Base-by-base conservation (phyloP, 345 rosid genomes). In the Moricandia moricandioides region DNA sequence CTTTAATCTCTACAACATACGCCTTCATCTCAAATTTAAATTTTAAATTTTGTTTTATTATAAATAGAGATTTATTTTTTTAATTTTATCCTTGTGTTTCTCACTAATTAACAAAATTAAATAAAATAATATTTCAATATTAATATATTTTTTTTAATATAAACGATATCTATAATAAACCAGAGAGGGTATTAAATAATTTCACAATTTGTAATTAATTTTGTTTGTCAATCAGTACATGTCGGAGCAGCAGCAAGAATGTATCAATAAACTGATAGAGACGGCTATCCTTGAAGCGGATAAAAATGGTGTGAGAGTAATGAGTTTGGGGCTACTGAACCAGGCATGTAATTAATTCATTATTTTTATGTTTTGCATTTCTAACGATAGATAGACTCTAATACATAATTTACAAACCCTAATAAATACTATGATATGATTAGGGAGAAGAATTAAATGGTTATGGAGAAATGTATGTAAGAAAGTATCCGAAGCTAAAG, bases 241-340 rank as follows among this genome's bases (percentile, higher is more conserved):
- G 51, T 62, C 82, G 60, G 21, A 55, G 27, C 33, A 74, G 75
- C 86, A 87, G 9, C 78, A 72, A 18, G 77, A 69, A 33, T 8
- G 83, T 2, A 84, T 90, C 69, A 85, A 87, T 49, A 65, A 58
- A 65, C 71, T 85, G 77, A 85, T 90, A 60, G 93, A 88, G 73
- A 67, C 82, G 40, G 86, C 96, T 47, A 82, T 88, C 64, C 63
- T 83, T 5, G 82, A 85, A 40, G 96, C 91, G 1, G 86, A 88
- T 6, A 56, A 11, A 13, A 90, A 84, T 30, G 91, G 88, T 5
- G 90, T 79, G 26, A 86, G 69, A 66, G 96, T 84, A 47, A 40
- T 88, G 61, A 86, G 88, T 74, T 75, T 90, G 16, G 96, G 91
- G 6, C 85, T 88, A 31, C 12, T 85, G 77, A 90, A 88, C 72